phyloP scores from a whole-genome alignment of 2,329 filamentous ascomycete species.

The Fusarium pseudograminearum region DNA sequence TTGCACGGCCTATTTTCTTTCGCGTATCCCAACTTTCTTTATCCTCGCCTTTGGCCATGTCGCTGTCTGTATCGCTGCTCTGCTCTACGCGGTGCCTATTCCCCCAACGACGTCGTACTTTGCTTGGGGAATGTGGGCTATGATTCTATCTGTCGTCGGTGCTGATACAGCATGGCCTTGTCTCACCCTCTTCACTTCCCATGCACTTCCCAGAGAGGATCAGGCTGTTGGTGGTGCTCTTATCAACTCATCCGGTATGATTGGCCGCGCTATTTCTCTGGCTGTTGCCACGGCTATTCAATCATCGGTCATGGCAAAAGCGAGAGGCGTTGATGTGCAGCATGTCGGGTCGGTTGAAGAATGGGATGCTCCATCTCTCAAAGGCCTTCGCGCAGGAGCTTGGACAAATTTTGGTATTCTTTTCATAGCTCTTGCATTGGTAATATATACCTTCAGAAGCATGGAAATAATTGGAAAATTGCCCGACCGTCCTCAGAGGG shows the following conservation, averaged over 20 bases:
- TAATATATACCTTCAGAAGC: slow-evolving; percentile 62
- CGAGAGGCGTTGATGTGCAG: slow-evolving; percentile 58
- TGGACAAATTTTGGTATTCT: slow-evolving; percentile 67
- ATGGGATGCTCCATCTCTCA: slow-evolving; percentile 61
- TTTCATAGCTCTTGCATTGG: slow-evolving; percentile 57
- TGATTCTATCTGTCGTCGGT: slow-evolving; percentile 73
- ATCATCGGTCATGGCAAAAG: slow-evolving; percentile 68
- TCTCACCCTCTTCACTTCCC: slow-evolving; percentile 74
- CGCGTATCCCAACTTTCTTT: slow-evolving; percentile 68
- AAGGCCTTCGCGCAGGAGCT: slow-evolving; percentile 61
- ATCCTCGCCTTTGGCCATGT: slow-evolving; percentile 69
- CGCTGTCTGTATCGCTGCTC: slow-evolving; percentile 64
- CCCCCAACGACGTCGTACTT: slow-evolving; percentile 72
- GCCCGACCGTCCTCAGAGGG: slow-evolving; percentile 26
- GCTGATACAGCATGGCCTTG: slow-evolving; percentile 76
- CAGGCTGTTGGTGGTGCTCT: slow-evolving; percentile 76
- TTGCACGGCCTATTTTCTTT: slow-evolving; percentile 67
- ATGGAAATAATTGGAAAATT: slow-evolving; percentile 65
- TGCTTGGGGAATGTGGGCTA: slow-evolving; percentile 74
- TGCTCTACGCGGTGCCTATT: slow-evolving; percentile 75
- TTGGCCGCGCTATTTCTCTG: slow-evolving; percentile 74
- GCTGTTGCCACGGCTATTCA: slow-evolving; percentile 75
- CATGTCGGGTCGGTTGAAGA: slow-evolving; percentile 56
- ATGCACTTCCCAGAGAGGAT: slow-evolving; percentile 70
- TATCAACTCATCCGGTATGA: slow-evolving; percentile 74